Conservation (phyloP, 306 rosid species). For the Styphnolobium japonicum region DNA sequence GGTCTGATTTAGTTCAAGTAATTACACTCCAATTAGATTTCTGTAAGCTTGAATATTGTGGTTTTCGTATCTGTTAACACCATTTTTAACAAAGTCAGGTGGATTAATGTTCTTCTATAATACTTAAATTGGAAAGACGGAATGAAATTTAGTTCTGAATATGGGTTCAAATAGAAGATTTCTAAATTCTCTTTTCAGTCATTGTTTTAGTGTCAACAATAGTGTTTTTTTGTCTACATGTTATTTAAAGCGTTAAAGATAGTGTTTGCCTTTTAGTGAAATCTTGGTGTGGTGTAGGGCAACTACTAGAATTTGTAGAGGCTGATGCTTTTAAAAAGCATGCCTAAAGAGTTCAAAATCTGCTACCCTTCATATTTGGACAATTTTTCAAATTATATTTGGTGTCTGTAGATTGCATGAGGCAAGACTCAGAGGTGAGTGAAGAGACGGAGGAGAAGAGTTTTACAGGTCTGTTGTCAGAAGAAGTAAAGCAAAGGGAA, state of each 20-base stretch:
- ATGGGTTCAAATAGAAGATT: neutral
- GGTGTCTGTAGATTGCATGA: slow-evolving; percentile 46
- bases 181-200: neutral
- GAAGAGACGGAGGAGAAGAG: slow-evolving; percentile 45
- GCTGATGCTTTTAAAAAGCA: neutral
- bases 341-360: neutral
- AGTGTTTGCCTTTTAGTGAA: neutral
- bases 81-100: neutral
- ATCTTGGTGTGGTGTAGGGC: neutral
- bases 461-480: slow-evolving; percentile 37
- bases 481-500: slow-evolving; percentile 49
- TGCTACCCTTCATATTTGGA: neutral
- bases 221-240: neutral
- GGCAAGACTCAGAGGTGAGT: slow-evolving; percentile 46
- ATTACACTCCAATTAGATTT: neutral
- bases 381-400: slow-evolving; percentile 1
- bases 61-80: too few species aligned
- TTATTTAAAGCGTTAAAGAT: neutral
- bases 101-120: neutral
- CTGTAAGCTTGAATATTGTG: too few species aligned
- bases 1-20: neutral
- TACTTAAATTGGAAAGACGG: neutral
- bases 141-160: neutral
- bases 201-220: neutral
- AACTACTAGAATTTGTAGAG: neutral